These are phyloP conservation scores for Trichaptum fuscoviolaceum DNA, from an alignment of 768 basidiomycete genomes.

Conservation along the genomic window DNA sequence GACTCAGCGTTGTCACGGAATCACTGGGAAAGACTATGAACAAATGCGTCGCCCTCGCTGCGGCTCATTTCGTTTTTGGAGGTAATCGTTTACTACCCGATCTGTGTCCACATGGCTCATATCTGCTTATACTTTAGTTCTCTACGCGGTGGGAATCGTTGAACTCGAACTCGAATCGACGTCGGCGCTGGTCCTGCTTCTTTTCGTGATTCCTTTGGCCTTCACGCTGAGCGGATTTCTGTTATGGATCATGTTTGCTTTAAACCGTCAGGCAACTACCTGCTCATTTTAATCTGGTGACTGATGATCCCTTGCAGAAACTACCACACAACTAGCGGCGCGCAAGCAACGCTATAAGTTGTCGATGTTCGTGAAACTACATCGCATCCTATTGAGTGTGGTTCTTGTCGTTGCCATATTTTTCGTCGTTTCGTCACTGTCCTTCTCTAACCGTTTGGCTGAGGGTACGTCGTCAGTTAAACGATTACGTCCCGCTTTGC, in stretches of 20 bases:
- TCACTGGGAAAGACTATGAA: conserved; percentile 81
- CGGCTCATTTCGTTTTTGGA: conserved; percentile 88
- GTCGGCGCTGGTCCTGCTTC: conserved; percentile 72
- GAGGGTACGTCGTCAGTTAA: conserved; percentile 58
- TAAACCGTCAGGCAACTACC: conserved; percentile 57
- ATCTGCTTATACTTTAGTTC: conserved; percentile 38
- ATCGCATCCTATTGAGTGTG: conserved; percentile 78
- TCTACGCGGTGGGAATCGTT: conserved; percentile 94
- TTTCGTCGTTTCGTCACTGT: conserved; percentile 88
- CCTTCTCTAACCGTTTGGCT: conserved; percentile 85
- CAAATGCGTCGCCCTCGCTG: conserved; percentile 74
- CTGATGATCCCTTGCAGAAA: conserved; percentile 45
- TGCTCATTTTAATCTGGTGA: not conserved
- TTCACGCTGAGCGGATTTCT: conserved; percentile 95
- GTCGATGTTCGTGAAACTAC: conserved; percentile 81
- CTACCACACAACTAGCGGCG: conserved; percentile 78
- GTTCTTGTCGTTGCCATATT: conserved; percentile 81
- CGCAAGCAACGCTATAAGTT: conserved; percentile 86
- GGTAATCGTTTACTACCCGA: conserved; percentile 42
- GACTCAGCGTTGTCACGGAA: conserved; percentile 88
- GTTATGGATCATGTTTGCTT: conserved; percentile 89
- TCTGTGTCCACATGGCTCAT: not conserved
- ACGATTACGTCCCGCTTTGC: not conserved
- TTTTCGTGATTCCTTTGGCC: conserved; percentile 92
- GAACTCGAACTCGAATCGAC: conserved; percentile 89